Evolutionary conservation across 140 eudicot species (phyloP).

Genomic region (Oenanthe javanica): DNA sequence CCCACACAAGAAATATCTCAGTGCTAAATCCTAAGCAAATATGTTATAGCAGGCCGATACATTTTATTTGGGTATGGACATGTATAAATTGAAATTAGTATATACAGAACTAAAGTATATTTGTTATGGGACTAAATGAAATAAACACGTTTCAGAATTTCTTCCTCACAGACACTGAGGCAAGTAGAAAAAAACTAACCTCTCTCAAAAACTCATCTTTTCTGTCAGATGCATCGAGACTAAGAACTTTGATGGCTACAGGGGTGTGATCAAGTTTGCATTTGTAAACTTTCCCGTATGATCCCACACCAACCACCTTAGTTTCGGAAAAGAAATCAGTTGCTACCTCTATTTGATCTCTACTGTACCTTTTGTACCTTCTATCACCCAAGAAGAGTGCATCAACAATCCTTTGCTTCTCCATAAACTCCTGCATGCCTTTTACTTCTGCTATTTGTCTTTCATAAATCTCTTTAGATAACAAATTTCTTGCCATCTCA

Average conservation of each 20-base stretch:
- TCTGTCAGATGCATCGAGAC: conserved; percentile 50
- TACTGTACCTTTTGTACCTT: conserved; percentile 58
- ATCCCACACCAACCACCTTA: conserved; percentile 78
- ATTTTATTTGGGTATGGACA: background rate
- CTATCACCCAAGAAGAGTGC: conserved; percentile 42
- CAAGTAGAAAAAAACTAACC: conserved; percentile 25
- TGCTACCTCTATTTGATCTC: conserved; percentile 55
- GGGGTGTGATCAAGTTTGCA: conserved; percentile 65
- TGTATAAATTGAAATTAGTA: background rate
- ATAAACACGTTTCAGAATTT: background rate
- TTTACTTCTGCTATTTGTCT: conserved; percentile 68
- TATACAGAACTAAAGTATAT: background rate
- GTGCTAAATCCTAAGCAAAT: background rate
- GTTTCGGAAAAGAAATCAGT: conserved; percentile 48
- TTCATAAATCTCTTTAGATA: conserved; percentile 56
- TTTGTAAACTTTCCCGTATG: conserved; percentile 81
- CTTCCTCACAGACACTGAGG: background rate
- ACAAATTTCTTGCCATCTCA: conserved; percentile 41
- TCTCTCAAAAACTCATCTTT: conserved; percentile 69
- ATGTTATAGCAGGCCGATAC: background rate
- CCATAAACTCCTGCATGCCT: conserved; percentile 44
- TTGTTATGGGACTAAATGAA: background rate
- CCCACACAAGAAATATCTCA: conserved; percentile 1
- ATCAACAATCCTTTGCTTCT: conserved; percentile 59
- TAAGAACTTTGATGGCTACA: conserved; percentile 82